Evolutionary conservation across 495 filamentous ascomycete species (phyloP).

Genomic region (Bacidia gigantensis): DNA sequence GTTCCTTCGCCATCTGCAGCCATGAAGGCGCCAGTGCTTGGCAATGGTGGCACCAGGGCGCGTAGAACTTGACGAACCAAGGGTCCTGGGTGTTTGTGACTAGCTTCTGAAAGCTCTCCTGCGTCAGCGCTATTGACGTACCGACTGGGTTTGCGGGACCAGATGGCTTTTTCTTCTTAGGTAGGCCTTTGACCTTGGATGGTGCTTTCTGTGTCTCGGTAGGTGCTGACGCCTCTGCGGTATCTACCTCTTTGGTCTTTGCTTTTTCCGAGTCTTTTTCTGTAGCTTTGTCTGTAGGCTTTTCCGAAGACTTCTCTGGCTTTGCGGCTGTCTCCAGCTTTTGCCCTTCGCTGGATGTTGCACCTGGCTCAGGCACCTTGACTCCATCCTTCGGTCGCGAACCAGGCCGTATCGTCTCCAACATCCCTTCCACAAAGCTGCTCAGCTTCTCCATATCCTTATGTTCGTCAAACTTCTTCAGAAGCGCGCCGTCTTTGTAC

Average conservation of each 20-base stretch:
- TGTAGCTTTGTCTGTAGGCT: conserved; percentile 31
- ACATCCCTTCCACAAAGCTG: conserved; percentile 55
- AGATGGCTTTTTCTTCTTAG: conserved; percentile 31
- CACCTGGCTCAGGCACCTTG: conserved; percentile 48
- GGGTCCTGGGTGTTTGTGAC: conserved; percentile 81
- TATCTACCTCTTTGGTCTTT: conserved; percentile 18
- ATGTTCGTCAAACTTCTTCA: conserved; percentile 45
- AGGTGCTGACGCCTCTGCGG: conserved; percentile 13
- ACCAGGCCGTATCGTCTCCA: conserved; percentile 68
- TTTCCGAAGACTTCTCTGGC: conserved; percentile 28
- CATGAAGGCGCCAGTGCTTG: conserved; percentile 83
- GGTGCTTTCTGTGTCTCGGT: conserved; percentile 6
- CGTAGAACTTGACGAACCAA: conserved; percentile 99
- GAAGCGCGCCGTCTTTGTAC: conserved; percentile 64
- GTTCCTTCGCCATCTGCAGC: conserved; percentile 76
- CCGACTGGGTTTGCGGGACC: conserved; percentile 60
- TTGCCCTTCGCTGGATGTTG: conserved; percentile 29
- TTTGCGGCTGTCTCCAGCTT: conserved; percentile 19
- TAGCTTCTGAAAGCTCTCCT: conserved; percentile 71
- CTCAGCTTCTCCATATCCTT: conserved; percentile 49
- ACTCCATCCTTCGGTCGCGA: conserved; percentile 52
- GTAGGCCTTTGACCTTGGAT: conserved; percentile 11
- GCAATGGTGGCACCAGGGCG: conserved; percentile 93
- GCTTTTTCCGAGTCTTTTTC: conserved; percentile 33
- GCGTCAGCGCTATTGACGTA: conserved; percentile 56